phyloP scores from a whole-genome alignment of 1,284 basidiomycete species.

The Leccinum subrobustum region DNA sequence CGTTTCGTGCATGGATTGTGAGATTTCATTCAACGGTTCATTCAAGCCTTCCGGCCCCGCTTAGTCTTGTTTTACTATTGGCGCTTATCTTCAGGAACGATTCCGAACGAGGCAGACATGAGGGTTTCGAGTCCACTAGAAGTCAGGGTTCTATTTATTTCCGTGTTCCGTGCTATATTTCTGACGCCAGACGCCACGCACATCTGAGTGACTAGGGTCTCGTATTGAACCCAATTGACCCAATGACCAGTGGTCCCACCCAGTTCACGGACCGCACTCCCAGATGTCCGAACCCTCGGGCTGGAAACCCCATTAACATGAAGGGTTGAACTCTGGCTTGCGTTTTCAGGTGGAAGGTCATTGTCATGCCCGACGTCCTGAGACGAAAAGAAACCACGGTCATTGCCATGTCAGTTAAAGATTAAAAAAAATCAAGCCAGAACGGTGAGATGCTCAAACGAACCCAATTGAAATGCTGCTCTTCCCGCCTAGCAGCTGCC shows the following conservation, averaged over 20 bases:
- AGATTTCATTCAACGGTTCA: neutral
- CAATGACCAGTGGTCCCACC: too few species aligned
- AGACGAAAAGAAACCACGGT: too few species aligned
- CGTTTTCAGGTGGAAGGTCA: too few species aligned
- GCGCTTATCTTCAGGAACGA: neutral
- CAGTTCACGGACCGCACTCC: too few species aligned
- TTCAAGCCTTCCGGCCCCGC: neutral
- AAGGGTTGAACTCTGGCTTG: too few species aligned
- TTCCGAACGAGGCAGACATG: neutral
- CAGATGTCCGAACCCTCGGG: too few species aligned
- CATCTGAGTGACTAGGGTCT: too few species aligned
- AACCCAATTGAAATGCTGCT: constrained; percentile 83
- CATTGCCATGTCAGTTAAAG: too few species aligned
- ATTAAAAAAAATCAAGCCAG: neutral
- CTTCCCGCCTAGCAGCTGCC: constrained; percentile 58
- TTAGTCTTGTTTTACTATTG: neutral
- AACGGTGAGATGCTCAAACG: constrained; percentile 19
- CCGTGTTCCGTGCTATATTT: too few species aligned
- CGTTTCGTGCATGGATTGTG: neutral
- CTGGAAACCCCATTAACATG: neutral
- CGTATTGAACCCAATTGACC: too few species aligned
- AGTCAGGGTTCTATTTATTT: neutral
- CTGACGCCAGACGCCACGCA: too few species aligned
- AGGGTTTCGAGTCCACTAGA: neutral
- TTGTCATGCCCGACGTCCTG: too few species aligned